Conservation (phyloP, 257 asterid genomes). For the Craterostigma plantagineum region DNA sequence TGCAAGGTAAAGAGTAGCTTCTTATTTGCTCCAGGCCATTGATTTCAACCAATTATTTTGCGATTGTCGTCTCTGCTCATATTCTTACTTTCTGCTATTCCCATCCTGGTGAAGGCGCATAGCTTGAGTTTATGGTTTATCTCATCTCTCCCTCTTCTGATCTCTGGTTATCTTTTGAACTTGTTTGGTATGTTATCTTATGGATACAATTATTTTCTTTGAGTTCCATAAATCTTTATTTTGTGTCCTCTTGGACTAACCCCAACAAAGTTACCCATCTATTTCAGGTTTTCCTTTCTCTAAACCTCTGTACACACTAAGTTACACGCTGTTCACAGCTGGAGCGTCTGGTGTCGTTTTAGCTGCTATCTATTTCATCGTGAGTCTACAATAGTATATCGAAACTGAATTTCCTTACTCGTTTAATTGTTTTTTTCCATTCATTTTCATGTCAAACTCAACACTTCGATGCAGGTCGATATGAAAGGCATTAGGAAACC, state of each 20-base stretch:
- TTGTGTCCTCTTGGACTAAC: too few relatives aligned
- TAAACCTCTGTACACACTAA: slow-evolving; percentile 71
- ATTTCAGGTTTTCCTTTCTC: slow-evolving; percentile 63
- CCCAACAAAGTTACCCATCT: background rate
- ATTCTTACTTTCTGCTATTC: slow-evolving; percentile 1
- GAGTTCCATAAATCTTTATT: background rate
- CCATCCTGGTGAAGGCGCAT: slow-evolving; percentile 39
- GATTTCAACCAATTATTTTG: background rate
- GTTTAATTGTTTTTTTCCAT: background rate
- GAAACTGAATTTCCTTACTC: background rate
- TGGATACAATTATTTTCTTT: background rate
- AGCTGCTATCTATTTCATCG: slow-evolving; percentile 36
- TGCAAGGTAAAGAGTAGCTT: slow-evolving; percentile 31
- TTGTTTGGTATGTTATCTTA: slow-evolving; percentile 24
- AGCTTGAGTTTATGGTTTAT: slow-evolving; percentile 42
- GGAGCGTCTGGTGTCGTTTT: slow-evolving; percentile 67
- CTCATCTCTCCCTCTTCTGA: slow-evolving; percentile 42
- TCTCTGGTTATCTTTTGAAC: slow-evolving; percentile 33
- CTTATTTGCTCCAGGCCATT: too few relatives aligned
- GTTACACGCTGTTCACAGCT: slow-evolving; percentile 70
- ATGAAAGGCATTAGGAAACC: slow-evolving; percentile 43
- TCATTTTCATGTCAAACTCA: slow-evolving; percentile 1
- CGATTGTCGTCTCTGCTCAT: too few relatives aligned
- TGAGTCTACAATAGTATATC: slow-evolving; percentile 21
- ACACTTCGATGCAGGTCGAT: slow-evolving; percentile 45